These are phyloP conservation scores for Telfairia occidentalis DNA, from an alignment of 331 rosid genomes.

Conservation along the genomic window DNA sequence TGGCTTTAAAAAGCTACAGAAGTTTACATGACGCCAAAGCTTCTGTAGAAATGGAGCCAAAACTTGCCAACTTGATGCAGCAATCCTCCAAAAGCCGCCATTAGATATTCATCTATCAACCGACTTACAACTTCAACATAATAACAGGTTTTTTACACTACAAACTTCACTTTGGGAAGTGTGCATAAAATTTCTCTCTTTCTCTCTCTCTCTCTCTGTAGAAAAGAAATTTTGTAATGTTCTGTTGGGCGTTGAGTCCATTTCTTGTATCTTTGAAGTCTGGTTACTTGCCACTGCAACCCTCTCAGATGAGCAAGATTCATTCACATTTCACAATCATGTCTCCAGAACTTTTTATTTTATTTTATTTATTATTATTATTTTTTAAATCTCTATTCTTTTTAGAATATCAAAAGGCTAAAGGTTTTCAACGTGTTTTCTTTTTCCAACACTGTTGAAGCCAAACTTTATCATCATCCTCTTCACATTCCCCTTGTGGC, in stretches of 20 bases:
- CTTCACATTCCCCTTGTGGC: background rate
- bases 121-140: conserved; percentile 3
- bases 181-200: background rate
- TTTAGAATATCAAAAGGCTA: conserved; percentile 1
- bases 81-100: conserved; percentile 2
- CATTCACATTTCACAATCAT: conserved; percentile 5
- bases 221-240: background rate
- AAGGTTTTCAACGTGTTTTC: background rate
- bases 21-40: background rate
- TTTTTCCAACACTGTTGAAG: background rate
- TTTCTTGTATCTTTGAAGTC: background rate
- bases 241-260: background rate
- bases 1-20: background rate
- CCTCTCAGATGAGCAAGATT: background rate
- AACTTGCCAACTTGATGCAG: conserved; percentile 9
- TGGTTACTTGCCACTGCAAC: background rate
- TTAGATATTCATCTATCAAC: background rate
- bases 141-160: background rate
- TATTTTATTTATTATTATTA: background rate
- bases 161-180: background rate
- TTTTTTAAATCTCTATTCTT: background rate
- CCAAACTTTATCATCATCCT: background rate
- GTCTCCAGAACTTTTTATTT: background rate
- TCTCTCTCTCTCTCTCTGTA: background rate
- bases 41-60: conserved; percentile 18